Conservation (phyloP, 2,329 filamentous ascomycete genomes). For the Nannizziopsis arthrosporioides region DNA sequence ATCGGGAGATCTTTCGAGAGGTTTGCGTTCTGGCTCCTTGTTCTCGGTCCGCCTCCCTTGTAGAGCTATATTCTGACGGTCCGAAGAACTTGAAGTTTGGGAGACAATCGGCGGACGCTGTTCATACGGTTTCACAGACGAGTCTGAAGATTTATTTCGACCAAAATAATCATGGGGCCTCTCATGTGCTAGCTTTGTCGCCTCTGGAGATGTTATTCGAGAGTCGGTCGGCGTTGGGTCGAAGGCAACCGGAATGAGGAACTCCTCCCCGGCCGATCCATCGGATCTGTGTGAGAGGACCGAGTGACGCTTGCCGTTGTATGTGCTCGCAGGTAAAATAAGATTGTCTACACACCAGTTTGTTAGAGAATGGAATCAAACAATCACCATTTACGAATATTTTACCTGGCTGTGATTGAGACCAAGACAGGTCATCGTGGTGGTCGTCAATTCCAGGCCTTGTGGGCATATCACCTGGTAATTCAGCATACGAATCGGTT, state of each 20-base stretch:
- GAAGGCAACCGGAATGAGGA: conserved; percentile 64
- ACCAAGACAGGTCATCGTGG: conserved; percentile 18
- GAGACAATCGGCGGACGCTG: conserved; percentile 3
- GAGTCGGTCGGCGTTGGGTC: conserved; percentile 55
- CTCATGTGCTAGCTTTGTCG: conserved; percentile 33
- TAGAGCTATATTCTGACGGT: conserved; percentile 62
- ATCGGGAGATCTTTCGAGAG: conserved; percentile 20
- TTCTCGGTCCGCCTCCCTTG: conserved; percentile 69
- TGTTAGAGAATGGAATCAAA: neutral
- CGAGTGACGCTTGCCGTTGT: conserved; percentile 67
- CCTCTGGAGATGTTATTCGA: conserved; percentile 35
- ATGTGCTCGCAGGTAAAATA: conserved; percentile 61
- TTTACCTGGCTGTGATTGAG: conserved; percentile 22
- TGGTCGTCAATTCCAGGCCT: conserved; percentile 17
- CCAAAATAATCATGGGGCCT: conserved; percentile 49
- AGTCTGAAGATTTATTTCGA: conserved; percentile 7
- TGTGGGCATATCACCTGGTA: conserved; percentile 20
- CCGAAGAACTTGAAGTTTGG: conserved; percentile 15
- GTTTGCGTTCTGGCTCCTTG: conserved; percentile 20
- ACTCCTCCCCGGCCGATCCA: conserved; percentile 52
- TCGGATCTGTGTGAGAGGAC: conserved; percentile 47
- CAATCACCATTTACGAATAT: conserved; percentile 16
- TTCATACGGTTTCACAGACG: neutral
- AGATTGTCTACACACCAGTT: conserved; percentile 42
- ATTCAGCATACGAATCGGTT: conserved; percentile 45